Evolutionary conservation across 139 green algal genomes (phyloP).

Genomic region (Spirogloea muscicola): DNA sequence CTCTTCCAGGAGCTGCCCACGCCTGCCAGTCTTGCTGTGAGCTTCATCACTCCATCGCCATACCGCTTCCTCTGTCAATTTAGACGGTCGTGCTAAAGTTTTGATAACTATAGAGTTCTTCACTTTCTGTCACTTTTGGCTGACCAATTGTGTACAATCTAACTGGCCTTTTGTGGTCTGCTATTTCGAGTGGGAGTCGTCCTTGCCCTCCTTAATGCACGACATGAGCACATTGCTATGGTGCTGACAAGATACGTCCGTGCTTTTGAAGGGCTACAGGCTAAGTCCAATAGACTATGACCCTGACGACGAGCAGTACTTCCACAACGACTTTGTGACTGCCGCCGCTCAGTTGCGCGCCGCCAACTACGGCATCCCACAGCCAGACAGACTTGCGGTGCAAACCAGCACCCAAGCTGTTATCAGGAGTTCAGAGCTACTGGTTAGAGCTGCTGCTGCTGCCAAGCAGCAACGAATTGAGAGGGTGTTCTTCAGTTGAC

Average conservation of each 20-base stretch:
- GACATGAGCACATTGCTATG: no score
- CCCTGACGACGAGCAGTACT: slow-evolving; percentile 10
- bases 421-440: neutral
- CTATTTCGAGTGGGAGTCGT: no score
- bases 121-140: no score
- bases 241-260: no score
- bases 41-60: no score
- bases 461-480: neutral
- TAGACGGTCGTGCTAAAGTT: no score
- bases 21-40: slow-evolving; percentile 22
- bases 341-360: slow-evolving; percentile 36
- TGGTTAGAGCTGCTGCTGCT: neutral
- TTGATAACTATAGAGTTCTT: no score
- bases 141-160: no score
- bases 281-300: slow-evolving; percentile 28
- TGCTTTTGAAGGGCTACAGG: slow-evolving; percentile 42
- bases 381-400: slow-evolving; percentile 12
- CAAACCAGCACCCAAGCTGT: neutral
- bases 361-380: slow-evolving; percentile 43
- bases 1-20: slow-evolving; percentile 32
- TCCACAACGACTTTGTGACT: slow-evolving; percentile 22
- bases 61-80: no score
- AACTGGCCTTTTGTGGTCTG: no score
- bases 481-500: neutral
- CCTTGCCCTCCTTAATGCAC: no score